Evolutionary conservation across 495 filamentous ascomycete genomes (phyloP).

Genomic region (Bathelium albidoporum): DNA sequence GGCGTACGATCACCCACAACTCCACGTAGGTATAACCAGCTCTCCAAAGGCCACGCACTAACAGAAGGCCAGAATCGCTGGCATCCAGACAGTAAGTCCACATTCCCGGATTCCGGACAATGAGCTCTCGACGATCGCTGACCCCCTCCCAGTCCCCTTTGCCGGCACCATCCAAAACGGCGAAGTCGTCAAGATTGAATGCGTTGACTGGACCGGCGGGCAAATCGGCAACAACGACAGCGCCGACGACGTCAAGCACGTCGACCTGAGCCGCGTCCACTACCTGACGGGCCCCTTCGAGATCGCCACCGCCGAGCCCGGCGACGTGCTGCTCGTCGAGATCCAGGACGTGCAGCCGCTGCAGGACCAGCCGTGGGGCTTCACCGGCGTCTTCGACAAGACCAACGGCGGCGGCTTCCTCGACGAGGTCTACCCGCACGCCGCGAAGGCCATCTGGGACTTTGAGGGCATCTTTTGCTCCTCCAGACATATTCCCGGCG

Average conservation of each 20-base stretch:
- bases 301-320: constrained; percentile 74
- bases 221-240: constrained; percentile 85
- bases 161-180: constrained; percentile 66
- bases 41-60: not conserved
- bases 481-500: constrained; percentile 79
- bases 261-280: constrained; percentile 67
- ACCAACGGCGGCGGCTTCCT: constrained; percentile 86
- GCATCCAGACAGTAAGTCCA: constrained; percentile 72
- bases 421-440: constrained; percentile 79
- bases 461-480: constrained; percentile 93
- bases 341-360: constrained; percentile 95
- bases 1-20: constrained; percentile 58
- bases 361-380: constrained; percentile 81
- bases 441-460: constrained; percentile 95
- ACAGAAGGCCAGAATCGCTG: constrained; percentile 63
- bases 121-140: not conserved
- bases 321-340: constrained; percentile 79
- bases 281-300: constrained; percentile 90
- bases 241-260: constrained; percentile 77
- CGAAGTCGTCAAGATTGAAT: constrained; percentile 93
- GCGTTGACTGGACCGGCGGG: constrained; percentile 60
- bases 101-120: not conserved
- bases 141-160: constrained; percentile 54
- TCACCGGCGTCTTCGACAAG: constrained; percentile 74
- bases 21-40: constrained; percentile 49